Base-by-base conservation (phyloP, 768 basidiomycete genomes). In the Rhodotorula diobovata region DNA sequence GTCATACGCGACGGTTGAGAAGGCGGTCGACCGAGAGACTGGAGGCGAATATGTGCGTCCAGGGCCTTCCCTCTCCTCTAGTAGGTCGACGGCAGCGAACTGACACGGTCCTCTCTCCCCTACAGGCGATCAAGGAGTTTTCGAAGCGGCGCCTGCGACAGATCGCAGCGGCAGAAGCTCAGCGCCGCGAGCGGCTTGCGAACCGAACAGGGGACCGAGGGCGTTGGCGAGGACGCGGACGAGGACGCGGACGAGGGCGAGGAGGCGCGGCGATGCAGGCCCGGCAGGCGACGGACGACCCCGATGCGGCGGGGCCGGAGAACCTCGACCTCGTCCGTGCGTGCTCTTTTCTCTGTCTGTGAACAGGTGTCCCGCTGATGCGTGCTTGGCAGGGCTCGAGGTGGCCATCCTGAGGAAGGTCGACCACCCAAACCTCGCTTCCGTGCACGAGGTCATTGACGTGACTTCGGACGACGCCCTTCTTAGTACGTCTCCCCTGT, bases 381-480 rank as follows among this genome's bases (percentile, higher is more conserved):
- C 12, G 1, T 30, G 18, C 18, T 30, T 4, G 0, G 35, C 53
- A 68, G 64, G 61, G 11, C 66, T 60, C 23, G 74, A 75, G 46
- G 70, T 75, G 21, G 74, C 74, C 1, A 75, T 75, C 62, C 69
- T 75, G 74, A 72, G 72, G 61, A 75, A 75, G 61, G 70, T 75
- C 41, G 68, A 75, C 35, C 74, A 75, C 46, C 74, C 74, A 11
- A 75, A 75, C 23, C n/a, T 75, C 15, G 70, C 70, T 0, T 66
- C 57, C 8, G 63, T 75, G 1, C 65, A 75, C 53, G 74, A 75
- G 55, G 76, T 77, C 21, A 70, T 78, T 21, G 76, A 78, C 30
- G 77, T 78, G 0, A 72, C 75, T 4, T 68, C 71, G 15, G 68
- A 72, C 54, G 78, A 78, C 48, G 68, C 64, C 2, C 64, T 78